Conservation (phyloP, 345 rosid species). For the Chamaenerion angustifolium region DNA sequence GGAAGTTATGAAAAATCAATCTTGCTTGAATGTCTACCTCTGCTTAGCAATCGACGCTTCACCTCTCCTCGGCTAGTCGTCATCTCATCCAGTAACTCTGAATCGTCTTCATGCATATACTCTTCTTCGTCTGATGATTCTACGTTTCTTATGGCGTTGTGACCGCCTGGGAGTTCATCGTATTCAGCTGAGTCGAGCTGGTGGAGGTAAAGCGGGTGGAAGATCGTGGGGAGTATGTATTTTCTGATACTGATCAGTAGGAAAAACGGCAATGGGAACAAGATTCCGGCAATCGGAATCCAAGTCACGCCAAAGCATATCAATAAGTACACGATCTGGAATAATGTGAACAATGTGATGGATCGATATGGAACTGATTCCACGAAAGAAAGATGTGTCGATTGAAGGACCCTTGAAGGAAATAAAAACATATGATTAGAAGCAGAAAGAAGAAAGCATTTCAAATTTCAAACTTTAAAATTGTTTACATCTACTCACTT, state of each 20-base stretch:
- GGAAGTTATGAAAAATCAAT: no score
- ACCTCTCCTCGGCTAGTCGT: no score
- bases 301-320: neutral
- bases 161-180: no score
- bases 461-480: neutral
- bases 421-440: no score
- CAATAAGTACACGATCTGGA: no score
- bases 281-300: slow-evolving; percentile 3
- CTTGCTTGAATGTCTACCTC: no score
- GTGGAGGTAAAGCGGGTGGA: neutral
- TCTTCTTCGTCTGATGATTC: no score
- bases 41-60: no score
- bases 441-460: no score
- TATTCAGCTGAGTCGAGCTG: neutral
- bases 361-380: slow-evolving; percentile 2
- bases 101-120: no score
- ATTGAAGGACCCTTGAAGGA: neutral
- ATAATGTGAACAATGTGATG: neutral
- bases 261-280: slow-evolving; percentile 2
- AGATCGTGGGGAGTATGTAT: neutral
- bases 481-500: slow-evolving; percentile 1
- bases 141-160: no score
- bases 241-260: neutral
- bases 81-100: no score
- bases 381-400: slow-evolving; percentile 1